Base-by-base conservation (phyloP, 768 basidiomycete genomes). In the Rhodotorula toruloides region DNA sequence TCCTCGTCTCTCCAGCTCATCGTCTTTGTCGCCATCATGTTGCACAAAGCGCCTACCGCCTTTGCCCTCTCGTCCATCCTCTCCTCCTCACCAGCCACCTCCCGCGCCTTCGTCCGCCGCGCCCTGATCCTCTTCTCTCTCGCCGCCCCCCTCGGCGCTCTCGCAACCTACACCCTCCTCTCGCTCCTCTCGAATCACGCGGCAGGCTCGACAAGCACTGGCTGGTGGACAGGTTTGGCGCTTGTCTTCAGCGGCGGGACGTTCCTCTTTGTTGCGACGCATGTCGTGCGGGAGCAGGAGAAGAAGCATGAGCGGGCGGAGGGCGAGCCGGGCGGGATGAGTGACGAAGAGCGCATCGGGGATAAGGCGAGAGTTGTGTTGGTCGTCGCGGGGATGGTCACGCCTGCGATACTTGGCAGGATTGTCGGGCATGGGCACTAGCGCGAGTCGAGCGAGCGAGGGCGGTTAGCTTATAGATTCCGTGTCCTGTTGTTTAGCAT, bases 21-120 rank as follows among this genome's bases (percentile, higher is more conserved):
- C 48, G 87, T 99, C 7, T 98, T 98, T 76, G 75, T 96, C 31
- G 93, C 96, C 5, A 83, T 99, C 47, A 82, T 90, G 54, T 81
- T 98, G 29, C 96, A 98, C 78, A 98, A 98, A 83, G 93, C 88
- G 0, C 94, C 94, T 2, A 92, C 93, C 1, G 87, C 92, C 4
- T 81, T 99, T 50, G 94, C 93, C 9, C 81, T 97, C 49, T 88
- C 90, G 0, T 87, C 89, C 0, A 86, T 90, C 7, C 84, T 98
- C 17, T 79, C 81, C 3, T 83, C 87, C 17, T 36, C 52, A 16
- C 34, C 63, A 6, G 48, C 59, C n/a, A 36, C 34, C 89, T 90
- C 78, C 84, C n/a, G 19, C 4, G 84, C 70, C 85, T 82, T 76
- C 84, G 92, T 70, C 2, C 66, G 68, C 4, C 50, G 52, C 19